Evolutionary conservation across 2,329 filamentous ascomycete genomes (phyloP), one percentile per base, ranked within the genome.

Genomic region (Parasarocladium wereldwijsianum): DNA sequence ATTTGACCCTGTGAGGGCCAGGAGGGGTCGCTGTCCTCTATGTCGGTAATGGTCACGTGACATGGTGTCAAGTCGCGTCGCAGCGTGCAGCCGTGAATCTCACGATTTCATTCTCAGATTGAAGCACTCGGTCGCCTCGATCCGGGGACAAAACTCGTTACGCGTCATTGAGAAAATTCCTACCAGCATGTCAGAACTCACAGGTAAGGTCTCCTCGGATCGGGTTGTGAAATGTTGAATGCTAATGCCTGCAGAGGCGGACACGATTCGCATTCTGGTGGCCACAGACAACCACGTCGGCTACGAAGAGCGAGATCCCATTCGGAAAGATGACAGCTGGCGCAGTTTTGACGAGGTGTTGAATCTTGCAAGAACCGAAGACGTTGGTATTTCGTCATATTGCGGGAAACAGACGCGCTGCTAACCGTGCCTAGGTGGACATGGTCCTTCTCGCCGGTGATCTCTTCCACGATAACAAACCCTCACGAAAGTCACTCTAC

Each of bases 231-330:
- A 9, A 15, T 24, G 28, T 15, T 30, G 20, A 30, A 19, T 16
- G 12, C 32, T 43, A 26, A 47, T 31, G n/a, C 31, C 33, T 32
- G 5, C 31, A 66, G 64, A 60, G 32, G 56, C 80, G 42, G 84
- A 98, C 57, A 93, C 84, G 0, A 94, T 98, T 46, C 83, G 84
- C 40, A 90, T 98, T 40, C 74, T 98, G 21, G 69, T 98, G 36
- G 78, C 90, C 22, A 96, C 87, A 11, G 90, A 98, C 52, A 96
- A 92, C 43, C 90, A 98, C 78, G 90, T 98, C 36, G 90, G 90
- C 31, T 96, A 85, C 55, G 82, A 84, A 47, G 90, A 98, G 56
- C 76, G 86, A 43, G 86, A 98, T 52, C 72, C 83, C 2, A 81
- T 90, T 36, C 83, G 90, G n/a, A 87, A 86, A 40, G 83, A 96